Evolutionary conservation across 129 eudicot genomes (phyloP), one percentile per base, ranked within the genome.

Genomic region (Centella asiatica): DNA sequence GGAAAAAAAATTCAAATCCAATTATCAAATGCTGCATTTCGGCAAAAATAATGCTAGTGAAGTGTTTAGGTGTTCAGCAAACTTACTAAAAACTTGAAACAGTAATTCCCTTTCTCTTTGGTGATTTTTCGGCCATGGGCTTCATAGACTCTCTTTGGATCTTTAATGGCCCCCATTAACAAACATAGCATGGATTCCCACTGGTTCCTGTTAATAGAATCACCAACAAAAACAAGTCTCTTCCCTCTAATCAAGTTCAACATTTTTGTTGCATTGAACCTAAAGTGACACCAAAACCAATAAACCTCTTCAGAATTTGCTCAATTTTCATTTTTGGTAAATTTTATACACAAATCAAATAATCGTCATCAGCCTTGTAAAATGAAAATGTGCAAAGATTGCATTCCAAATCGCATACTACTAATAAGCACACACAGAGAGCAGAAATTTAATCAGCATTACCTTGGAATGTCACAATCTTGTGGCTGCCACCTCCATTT

Each of bases 181-280:
- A 92, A 64, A 70, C 99, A 92, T 39, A 92, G 74, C 96, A 90
- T 76, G 9, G 98, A 90, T 44, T 90, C 98, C 98, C 99, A 92
- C 37, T 92, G 99, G 50, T 92, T 92, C 60, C 99, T 69, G 57
- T 92, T 92, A 33, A 92, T 76, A 1, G 99, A 92, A 74, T 92
- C 99, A 32, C 99, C 99, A n/a, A 83, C 95, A 48, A 87, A 92
- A 31, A 92, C 99, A 46, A 92, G 61, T 51, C 96, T 80, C 79
- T 92, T 87, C 15, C 99, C 96, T 68, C 95, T 70, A 19, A 92
- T 80, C 57, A 82, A 4, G 69, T 92, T 94, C 77, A 92, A 69
- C 92, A 92, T 75, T 33, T 75, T 76, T 10, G 86, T 76, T 20
- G 95, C 96, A 76, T 84, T 82, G 54, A 92, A 92, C 76, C 97